phyloP scores from a whole-genome alignment of 805 yeast genomes.

The Kazachstania taianensis region DNA sequence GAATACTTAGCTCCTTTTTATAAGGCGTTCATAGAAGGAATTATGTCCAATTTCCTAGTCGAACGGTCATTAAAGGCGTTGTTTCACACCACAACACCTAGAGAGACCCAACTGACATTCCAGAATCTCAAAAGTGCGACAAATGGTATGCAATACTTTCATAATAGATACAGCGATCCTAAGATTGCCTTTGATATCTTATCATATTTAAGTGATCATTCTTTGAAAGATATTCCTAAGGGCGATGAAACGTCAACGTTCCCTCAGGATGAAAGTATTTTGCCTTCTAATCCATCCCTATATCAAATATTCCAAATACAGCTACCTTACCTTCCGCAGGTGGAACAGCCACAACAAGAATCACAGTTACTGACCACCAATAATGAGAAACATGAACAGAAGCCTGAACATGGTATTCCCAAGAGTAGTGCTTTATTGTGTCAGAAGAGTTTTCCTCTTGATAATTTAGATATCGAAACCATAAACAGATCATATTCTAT shows the following conservation, averaged over 20 bases:
- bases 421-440: constrained; percentile 1
- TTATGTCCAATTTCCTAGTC: no score
- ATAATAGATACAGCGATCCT: constrained; percentile 26
- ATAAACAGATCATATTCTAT: constrained; percentile 28
- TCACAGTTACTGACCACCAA: not conserved
- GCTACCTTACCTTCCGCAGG: constrained; percentile 33
- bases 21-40: no score
- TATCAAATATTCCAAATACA: constrained; percentile 64
- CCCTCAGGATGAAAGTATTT: no score
- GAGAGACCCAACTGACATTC: constrained; percentile 2
- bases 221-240: constrained; percentile 36
- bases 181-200: constrained; percentile 40
- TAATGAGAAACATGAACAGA: not conserved
- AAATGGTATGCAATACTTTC: constrained; percentile 31
- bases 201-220: constrained; percentile 48
- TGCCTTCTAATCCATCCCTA: no score
- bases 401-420: not conserved
- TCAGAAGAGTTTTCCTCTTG: not conserved
- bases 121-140: constrained; percentile 25
- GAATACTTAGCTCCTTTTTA: no score
- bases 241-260: constrained; percentile 28
- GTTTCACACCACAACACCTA: no score
- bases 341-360: not conserved
- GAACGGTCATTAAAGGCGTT: no score
- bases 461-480: constrained; percentile 3